Base-by-base conservation (phyloP, 352 stramenopile genomes). In the Globisporangium paroecandrum region DNA sequence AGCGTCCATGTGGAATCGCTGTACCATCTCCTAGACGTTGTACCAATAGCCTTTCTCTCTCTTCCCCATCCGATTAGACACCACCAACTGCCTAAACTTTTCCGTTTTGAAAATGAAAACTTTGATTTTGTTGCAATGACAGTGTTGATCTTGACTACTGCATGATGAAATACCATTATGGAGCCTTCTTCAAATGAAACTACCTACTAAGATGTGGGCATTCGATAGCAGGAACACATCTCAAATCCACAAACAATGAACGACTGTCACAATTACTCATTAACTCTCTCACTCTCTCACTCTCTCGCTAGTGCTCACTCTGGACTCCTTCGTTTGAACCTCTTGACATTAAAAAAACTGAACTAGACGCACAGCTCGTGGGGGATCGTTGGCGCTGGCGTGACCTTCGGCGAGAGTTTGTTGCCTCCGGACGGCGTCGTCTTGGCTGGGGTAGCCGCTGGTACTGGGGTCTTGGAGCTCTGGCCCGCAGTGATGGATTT, bases 1-100 rank as follows among this genome's bases (percentile, higher is more conserved):
- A 13, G 49, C 56, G 55, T 77, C 75, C 6, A 24, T 64, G 62
- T 91, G 82, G 82, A 81, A 68, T 64, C 81, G 78, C 59, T 91
- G 82, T 66, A 81, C 69, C 27, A 89, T 91, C 70, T 84, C 73
- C 62, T 91, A 90, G 75, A 69, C 20, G 46, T 20, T 58, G 43
- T 32, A 69, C 6, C 38, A 41, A 61, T 57, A 57, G 24, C 51
- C 41, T n/a, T 13, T 49, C 18, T n/a, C 43, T 49, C 43, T 56
- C 49, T 56, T 24, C n/a, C 51, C 20, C 22, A 53, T 32, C 29
- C 51, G 5, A 49, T 7, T 49, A 49, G 18, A 49, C 43, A 49
- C 15, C 25, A 15, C 8, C 18, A 15, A 10, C 49, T 56, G 2
- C 3, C 49, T 56, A 29, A 20, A 4, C 6, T 56, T 5, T 56